Evolutionary conservation across 2,329 filamentous ascomycete genomes (phyloP).

Genomic region (Byssochlamys sp.): DNA sequence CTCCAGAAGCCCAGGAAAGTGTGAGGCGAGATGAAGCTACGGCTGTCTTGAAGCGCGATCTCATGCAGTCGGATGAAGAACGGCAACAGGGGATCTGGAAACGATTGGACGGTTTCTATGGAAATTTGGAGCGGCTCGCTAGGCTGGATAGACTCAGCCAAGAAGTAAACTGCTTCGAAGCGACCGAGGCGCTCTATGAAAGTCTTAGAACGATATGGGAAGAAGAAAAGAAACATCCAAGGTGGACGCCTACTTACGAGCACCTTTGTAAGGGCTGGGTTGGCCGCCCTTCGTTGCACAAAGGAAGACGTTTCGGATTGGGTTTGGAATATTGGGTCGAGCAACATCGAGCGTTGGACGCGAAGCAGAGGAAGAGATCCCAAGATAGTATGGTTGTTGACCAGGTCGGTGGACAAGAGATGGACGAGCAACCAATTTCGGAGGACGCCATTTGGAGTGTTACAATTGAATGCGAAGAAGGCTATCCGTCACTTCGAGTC

Average conservation of each 20-base stretch:
- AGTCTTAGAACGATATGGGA: slow-evolving; percentile 36
- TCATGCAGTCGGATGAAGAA: slow-evolving; percentile 25
- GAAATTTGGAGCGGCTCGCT: slow-evolving; percentile 36
- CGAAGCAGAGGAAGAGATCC: slow-evolving; percentile 15
- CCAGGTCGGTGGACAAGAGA: slow-evolving; percentile 9
- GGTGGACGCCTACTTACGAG: slow-evolving; percentile 23
- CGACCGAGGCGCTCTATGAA: slow-evolving; percentile 34
- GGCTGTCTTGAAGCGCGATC: slow-evolving; percentile 31
- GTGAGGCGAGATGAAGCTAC: slow-evolving; percentile 35
- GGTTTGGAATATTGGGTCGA: slow-evolving; percentile 35
- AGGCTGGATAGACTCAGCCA: slow-evolving; percentile 36
- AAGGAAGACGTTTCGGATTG: slow-evolving; percentile 29
- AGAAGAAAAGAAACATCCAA: slow-evolving; percentile 27
- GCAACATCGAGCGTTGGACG: slow-evolving; percentile 25
- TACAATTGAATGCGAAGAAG: slow-evolving; percentile 37
- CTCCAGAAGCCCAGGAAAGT: slow-evolving; percentile 30
- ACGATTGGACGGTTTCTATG: slow-evolving; percentile 29
- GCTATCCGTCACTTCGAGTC: slow-evolving; percentile 35
- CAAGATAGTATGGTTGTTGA: slow-evolving; percentile 27
- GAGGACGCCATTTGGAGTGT: slow-evolving; percentile 25
- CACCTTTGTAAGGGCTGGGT: slow-evolving; percentile 33
- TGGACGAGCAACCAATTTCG: slow-evolving; percentile 11
- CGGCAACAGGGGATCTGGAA: slow-evolving; percentile 27
- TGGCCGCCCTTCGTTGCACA: slow-evolving; percentile 35
- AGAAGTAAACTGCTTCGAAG: slow-evolving; percentile 39